A percentile compares a stretch with the other conserved stretches of the same genome.
Evolutionary conservation across 129 eudicot species (phyloP).

Genomic region (Daucus carota): DH1_v3.0 NC_030382.2:49417501-49418000

Average conservation of each 20-base stretch:
- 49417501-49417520: conserved; percentile 65
- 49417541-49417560: conserved; percentile 61
- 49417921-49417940: not conserved
- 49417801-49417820: not conserved
- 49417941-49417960: not conserved
- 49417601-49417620: conserved; percentile 67
- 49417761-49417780: not conserved
- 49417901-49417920: not conserved
- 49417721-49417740: not conserved
- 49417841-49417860: not conserved
- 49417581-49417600: conserved; percentile 30
- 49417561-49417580: conserved; percentile 44
- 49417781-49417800: not conserved
- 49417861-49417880: not conserved
- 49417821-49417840: not conserved
- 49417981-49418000: not conserved
- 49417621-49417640: conserved; percentile 57
- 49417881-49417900: not conserved
- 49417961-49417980: not conserved
- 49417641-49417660: conserved; percentile 63
- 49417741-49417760: not conserved
- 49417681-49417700: conserved; percentile 19
- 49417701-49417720: conserved; percentile 8
- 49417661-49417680: conserved; percentile 59
- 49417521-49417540: conserved; percentile 53